phyloP scores from a whole-genome alignment of 1,284 basidiomycete genomes.

The Marasmius sp. region DNA sequence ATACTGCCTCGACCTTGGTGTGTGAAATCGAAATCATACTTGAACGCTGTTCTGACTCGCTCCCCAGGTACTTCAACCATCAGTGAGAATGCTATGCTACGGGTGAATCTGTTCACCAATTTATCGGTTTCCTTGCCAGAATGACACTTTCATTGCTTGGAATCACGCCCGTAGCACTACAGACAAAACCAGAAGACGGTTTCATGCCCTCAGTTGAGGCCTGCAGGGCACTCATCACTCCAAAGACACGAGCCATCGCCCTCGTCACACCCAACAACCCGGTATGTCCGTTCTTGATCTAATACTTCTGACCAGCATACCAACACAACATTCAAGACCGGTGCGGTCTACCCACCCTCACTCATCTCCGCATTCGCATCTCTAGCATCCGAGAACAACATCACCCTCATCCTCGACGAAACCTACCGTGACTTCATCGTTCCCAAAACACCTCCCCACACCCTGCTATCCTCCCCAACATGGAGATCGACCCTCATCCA shows the following conservation, averaged over 20 bases:
- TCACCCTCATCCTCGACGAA: conserved; percentile 86
- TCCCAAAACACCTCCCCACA: conserved; percentile 33
- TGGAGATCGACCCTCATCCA: conserved; percentile 73
- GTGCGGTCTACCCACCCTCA: conserved; percentile 65
- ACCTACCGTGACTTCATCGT: conserved; percentile 85
- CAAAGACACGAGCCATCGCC: conserved; percentile 67
- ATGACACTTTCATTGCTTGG: conserved; percentile 75
- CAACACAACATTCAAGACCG: conserved; percentile 57
- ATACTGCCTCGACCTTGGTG: conserved; percentile 81
- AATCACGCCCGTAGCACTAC: conserved; percentile 62
- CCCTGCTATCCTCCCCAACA: conserved; percentile 41
- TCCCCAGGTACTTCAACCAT: conserved; percentile 73
- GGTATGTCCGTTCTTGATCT: conserved; percentile 32
- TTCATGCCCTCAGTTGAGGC: conserved; percentile 60
- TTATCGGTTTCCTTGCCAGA: conserved; percentile 29
- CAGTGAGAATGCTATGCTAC: conserved; percentile 40
- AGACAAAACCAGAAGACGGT: conserved; percentile 51
- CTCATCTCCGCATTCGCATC: conserved; percentile 65
- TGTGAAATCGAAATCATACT: conserved; percentile 10
- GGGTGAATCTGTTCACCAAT: not conserved
- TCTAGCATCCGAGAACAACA: conserved; percentile 54
- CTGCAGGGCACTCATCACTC: conserved; percentile 52
- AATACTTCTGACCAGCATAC: conserved; percentile 1
- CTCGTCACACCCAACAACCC: conserved; percentile 80
- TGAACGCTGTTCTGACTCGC: not conserved